Conservation (phyloP, 768 basidiomycete genomes). For the Suillus americanus region DNA sequence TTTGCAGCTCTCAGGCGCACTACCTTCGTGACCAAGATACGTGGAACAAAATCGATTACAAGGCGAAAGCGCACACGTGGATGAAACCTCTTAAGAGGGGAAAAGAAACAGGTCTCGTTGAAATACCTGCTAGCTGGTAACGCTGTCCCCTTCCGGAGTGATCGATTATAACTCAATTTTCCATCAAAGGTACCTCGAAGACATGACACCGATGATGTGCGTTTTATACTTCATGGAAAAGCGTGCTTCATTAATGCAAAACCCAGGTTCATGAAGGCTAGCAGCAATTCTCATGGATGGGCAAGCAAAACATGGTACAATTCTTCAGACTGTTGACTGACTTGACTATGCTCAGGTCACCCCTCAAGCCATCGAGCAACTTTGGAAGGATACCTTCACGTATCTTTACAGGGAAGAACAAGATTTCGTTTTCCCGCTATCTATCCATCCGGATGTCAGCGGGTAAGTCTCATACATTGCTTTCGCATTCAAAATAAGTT, state of each 20-base stretch:
- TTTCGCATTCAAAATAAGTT: background rate
- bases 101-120: slow-evolving; percentile 56
- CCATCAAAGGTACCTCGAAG: slow-evolving; percentile 54
- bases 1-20: slow-evolving; percentile 52
- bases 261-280: slow-evolving; percentile 61
- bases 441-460: slow-evolving; percentile 72
- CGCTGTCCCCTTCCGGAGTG: background rate
- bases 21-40: slow-evolving; percentile 63
- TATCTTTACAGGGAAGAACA: slow-evolving; percentile 63
- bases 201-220: slow-evolving; percentile 69
- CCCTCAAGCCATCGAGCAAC: slow-evolving; percentile 56
- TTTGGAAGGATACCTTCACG: slow-evolving; percentile 72
- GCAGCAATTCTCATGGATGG: slow-evolving; percentile 67
- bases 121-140: slow-evolving; percentile 69
- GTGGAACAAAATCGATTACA: slow-evolving; percentile 71
- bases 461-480: slow-evolving; percentile 40
- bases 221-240: slow-evolving; percentile 8
- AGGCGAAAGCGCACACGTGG: slow-evolving; percentile 54
- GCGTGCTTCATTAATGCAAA: slow-evolving; percentile 6
- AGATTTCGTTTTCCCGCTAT: slow-evolving; percentile 66
- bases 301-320: slow-evolving; percentile 27
- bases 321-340: background rate
- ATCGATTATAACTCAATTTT: background rate
- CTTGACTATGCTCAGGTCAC: slow-evolving; percentile 43
- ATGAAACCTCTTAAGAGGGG: slow-evolving; percentile 69